Percentiles rank a stretch among this genome's conserved stretches.
Conservation (phyloP, 148 eudicot genomes). For the Rheum nobile region DNA sequence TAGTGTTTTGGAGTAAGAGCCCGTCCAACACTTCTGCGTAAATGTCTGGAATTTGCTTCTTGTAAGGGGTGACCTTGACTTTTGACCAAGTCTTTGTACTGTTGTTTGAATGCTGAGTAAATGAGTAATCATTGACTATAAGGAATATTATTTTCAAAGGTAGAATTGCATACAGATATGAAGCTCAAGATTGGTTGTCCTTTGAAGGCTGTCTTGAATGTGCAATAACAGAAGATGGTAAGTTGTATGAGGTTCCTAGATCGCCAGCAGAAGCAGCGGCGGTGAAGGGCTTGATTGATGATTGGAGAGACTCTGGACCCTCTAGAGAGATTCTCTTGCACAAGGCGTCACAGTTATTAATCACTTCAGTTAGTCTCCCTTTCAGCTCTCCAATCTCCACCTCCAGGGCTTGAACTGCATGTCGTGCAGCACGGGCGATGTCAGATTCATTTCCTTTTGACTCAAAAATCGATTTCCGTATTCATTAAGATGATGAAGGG, state of each 20-base stretch:
- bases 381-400: conserved; percentile 92
- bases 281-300: conserved; percentile 60
- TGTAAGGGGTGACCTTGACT: not conserved
- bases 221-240: conserved; percentile 14
- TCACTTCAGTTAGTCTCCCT: conserved; percentile 85
- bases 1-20: not conserved
- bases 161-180: not conserved
- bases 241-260: conserved; percentile 17
- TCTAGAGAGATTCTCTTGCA: conserved; percentile 58
- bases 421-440: not conserved
- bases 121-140: not conserved
- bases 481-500: no score
- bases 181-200: not conserved
- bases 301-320: conserved; percentile 69
- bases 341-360: conserved; percentile 75
- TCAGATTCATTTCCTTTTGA: not conserved
- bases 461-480: not conserved
- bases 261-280: conserved; percentile 22
- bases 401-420: conserved; percentile 66
- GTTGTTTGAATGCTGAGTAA: not conserved
- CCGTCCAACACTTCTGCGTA: not conserved
- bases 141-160: not conserved
- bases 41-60: not conserved
- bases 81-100: not conserved
- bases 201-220: conserved; percentile 12